Base-by-base conservation (phyloP, 371 early-diverging fungal genomes). In the Rhizopus sp. region DNA sequence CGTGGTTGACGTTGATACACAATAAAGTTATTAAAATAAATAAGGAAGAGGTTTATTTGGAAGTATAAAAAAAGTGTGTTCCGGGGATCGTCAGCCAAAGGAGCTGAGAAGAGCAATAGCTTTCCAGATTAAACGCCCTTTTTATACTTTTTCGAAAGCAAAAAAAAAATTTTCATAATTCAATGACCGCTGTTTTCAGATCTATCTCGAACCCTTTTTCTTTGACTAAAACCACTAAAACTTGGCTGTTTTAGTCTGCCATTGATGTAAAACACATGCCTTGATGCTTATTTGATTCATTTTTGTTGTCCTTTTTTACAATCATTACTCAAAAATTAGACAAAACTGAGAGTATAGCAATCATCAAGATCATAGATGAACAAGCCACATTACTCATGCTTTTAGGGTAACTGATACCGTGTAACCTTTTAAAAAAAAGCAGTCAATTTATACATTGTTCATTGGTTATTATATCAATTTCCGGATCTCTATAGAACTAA, bases 71-170 rank as follows among this genome's bases (percentile, higher is more conserved):
- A 66, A 70, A 70, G 66, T 60, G 74, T 64, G 51, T 63, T 59
- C 66, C 58, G 53, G 55, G 70, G 57, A 65, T 66, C 61, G 70
- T 70, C 71, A 66, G 71, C 71, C 63, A 66, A 66, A 60, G 60
- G 55, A 63, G 76, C 73, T 76, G 76, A 76, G 55, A 70, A 54
- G 59, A 50, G 58, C 55, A 55, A 23, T 55, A 3, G 17, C 33
- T 30, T 55, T 23, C 23, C 32, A 35, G 55, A 50, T 50, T 34
- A 39, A 8, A 15, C 16, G 12, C 16, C 31, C 62, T 31, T 61
- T 61, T 54, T 61, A 61, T 61, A 61, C 62, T 56, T 61, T 61
- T 60, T 55, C 41, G 17, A 15, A 17, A 38, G 15, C 45, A 38
- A 52, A 59, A 48, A 53, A 44, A 29, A 17, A 38, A 30, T 56